Base-by-base conservation (phyloP, 2,329 filamentous ascomycete species). In the Macrophomina pseudophaseolina region DNA sequence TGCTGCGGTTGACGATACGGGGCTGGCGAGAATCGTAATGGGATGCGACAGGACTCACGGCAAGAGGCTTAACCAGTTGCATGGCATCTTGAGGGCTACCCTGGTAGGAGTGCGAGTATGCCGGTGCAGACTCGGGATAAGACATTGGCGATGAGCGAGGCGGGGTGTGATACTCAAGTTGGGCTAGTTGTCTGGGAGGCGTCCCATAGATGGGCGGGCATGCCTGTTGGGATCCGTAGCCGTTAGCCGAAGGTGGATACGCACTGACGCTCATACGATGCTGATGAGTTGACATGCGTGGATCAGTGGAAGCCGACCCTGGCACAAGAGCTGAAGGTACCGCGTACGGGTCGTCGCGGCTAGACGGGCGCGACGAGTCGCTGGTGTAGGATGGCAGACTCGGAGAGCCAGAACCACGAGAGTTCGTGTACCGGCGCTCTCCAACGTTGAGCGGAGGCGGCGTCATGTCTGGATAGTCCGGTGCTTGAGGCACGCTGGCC, bases 1-100 rank as follows among this genome's bases (percentile, higher is more conserved):
- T 86, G 69, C 71, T 83, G 76, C 70, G 81, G 74, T 70, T 77
- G 77, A 69, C 84, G 75, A 72, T 78, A 33, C 77, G 73, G 46
- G 78, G 77, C 48, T 72, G 76, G 66, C 83, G 70, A 51, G 72
- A 76, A 23, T 75, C 70, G 2, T 68, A 65, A 35, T 74, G 68
- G 70, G 75, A 69, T 48, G 77, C 66, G 58, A 74, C 76, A 14
- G 84, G 84, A 52, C 80, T 85, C 63, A 78, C 75, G 16, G 76
- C 79, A 38, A 79, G 76, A n/a, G 77, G 78, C 68, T 80, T 82
- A 64, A 80, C 74, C 18, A 81, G 74, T 8, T 79, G 77, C 4
- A 79, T 73, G 4, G 7, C 35, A 8, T 83, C 76, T 2, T 78
- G 75, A 1, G 76, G 71, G 12, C 74, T 80, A 66, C 82, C 79